These are phyloP conservation scores for Trichosporon faecale DNA, from an alignment of 1,284 basidiomycete species.

Conservation along the genomic window DNA sequence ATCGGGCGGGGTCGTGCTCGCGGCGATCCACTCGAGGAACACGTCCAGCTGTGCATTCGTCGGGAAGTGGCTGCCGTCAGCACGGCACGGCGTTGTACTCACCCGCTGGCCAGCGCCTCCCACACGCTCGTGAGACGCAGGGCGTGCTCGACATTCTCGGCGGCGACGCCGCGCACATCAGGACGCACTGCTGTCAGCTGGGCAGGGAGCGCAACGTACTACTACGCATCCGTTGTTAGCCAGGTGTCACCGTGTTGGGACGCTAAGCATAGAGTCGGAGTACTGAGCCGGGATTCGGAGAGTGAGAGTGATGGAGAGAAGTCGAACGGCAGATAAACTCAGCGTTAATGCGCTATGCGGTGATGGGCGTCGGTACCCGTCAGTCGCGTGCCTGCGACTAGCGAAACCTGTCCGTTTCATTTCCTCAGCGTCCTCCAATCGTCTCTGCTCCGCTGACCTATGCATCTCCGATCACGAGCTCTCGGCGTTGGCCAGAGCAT, in stretches of 20 bases:
- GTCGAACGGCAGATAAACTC: neutral
- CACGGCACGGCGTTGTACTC: constrained; percentile 1
- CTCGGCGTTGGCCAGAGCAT: neutral
- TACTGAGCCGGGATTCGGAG: neutral
- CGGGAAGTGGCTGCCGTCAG: constrained; percentile 9
- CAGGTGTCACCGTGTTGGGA: neutral
- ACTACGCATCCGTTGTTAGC: neutral
- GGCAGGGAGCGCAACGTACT: neutral
- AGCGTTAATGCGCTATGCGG: neutral
- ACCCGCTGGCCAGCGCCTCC: neutral
- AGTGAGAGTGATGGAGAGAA: neutral
- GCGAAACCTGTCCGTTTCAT: neutral
- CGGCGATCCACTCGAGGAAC: neutral
- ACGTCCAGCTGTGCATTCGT: constrained; percentile 14
- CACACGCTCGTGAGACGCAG: neutral
- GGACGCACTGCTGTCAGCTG: neutral
- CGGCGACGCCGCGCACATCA: neutral
- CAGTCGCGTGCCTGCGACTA: neutral
- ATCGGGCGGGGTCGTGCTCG: neutral
- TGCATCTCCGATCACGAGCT: neutral
- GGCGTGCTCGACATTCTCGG: neutral
- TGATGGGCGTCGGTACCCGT: too few species aligned
- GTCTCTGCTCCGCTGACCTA: neutral
- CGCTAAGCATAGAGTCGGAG: neutral
- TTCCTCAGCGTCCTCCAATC: neutral